Conservation (phyloP, 306 rosid species). For the Cercis canadensis region DNA sequence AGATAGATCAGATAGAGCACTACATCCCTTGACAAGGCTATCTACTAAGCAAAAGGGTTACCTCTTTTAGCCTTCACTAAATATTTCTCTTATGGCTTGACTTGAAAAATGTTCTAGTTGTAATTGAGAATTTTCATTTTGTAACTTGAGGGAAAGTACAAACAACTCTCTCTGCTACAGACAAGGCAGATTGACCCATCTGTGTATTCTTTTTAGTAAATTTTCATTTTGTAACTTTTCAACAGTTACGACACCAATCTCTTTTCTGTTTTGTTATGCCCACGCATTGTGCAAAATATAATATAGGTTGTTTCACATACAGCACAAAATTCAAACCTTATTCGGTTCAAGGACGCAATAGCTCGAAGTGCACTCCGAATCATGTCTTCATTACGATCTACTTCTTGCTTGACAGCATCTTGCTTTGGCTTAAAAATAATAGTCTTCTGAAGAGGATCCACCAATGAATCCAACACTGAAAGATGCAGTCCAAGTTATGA, state of each 20-base stretch:
- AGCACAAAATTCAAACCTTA: conserved; percentile 66
- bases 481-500: conserved; percentile 36
- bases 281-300: neutral
- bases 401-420: conserved; percentile 99
- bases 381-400: conserved; percentile 99
- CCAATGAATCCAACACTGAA: conserved; percentile 94
- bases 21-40: neutral
- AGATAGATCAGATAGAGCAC: neutral
- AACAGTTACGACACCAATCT: neutral
- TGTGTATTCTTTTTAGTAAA: neutral
- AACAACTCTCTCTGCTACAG: neutral
- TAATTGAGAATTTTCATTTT: neutral
- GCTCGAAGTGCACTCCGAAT: conserved; percentile 99
- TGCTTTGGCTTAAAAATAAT: conserved; percentile 94
- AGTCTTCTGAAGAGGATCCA: conserved; percentile 97
- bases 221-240: neutral
- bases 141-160: neutral
- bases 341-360: conserved; percentile 89
- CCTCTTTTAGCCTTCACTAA: neutral
- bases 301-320: conserved; percentile 22
- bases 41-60: neutral
- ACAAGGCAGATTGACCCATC: no score
- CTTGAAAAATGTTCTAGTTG: neutral
- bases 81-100: neutral
- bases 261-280: conserved; percentile 12